Evolutionary conservation across 2,329 filamentous ascomycete species (phyloP).

Genomic region (Tolypocladium nubicola): DNA sequence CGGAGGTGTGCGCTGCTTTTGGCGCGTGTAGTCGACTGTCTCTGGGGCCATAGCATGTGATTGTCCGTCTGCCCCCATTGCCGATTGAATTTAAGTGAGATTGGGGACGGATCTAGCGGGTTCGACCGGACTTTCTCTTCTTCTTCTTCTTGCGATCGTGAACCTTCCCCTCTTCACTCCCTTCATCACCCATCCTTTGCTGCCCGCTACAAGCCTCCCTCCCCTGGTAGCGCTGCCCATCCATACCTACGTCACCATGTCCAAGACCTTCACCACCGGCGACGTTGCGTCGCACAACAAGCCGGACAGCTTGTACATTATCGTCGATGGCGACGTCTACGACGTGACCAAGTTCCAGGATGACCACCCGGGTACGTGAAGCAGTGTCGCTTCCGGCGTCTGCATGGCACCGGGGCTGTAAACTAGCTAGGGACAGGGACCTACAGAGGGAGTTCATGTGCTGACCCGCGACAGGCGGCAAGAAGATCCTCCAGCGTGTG

Average conservation of each 20-base stretch:
- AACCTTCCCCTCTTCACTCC: background rate
- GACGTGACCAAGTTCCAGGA: conserved; percentile 85
- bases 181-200: background rate
- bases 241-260: conserved; percentile 47
- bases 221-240: background rate
- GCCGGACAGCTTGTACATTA: conserved; percentile 73
- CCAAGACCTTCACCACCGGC: conserved; percentile 70
- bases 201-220: background rate
- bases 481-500: conserved; percentile 54
- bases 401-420: background rate
- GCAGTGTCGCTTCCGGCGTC: background rate
- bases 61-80: background rate
- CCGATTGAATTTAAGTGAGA: background rate
- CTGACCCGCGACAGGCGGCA: conserved; percentile 34
- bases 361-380: conserved; percentile 62
- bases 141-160: background rate
- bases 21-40: background rate
- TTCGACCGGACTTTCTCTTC: background rate
- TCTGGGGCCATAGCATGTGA: background rate
- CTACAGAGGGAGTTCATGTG: background rate
- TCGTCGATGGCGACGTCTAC: conserved; percentile 92
- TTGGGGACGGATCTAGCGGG: background rate
- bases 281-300: conserved; percentile 93
- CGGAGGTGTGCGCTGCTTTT: background rate
- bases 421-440: background rate